Conservation (phyloP, 1,284 basidiomycete genomes). For the Takashimella koratensis region DNA sequence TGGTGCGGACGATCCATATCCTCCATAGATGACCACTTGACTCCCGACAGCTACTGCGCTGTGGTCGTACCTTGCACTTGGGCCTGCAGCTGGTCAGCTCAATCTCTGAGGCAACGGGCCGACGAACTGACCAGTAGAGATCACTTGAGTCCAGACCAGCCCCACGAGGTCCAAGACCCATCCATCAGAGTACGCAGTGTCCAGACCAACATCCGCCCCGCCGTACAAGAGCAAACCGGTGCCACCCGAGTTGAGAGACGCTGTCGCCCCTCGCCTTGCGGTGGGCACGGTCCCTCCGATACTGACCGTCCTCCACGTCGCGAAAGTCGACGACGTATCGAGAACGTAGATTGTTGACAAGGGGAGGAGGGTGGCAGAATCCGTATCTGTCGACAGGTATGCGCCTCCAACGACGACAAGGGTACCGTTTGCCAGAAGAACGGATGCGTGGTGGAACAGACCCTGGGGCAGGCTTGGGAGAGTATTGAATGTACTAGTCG, state of each 20-base stretch:
- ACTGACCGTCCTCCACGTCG: constrained; percentile 56
- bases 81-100: constrained; percentile 38
- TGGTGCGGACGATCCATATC: constrained; percentile 49
- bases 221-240: constrained; percentile 69
- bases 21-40: constrained; percentile 70
- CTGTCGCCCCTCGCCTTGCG: constrained; percentile 66
- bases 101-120: not conserved
- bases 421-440: constrained; percentile 63
- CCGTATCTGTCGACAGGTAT: constrained; percentile 50
- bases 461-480: constrained; percentile 63
- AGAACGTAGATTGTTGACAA: constrained; percentile 63
- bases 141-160: constrained; percentile 37
- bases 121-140: constrained; percentile 1
- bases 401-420: constrained; percentile 75
- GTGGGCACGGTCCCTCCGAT: constrained; percentile 53
- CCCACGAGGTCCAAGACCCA: constrained; percentile 73
- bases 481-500: constrained; percentile 52
- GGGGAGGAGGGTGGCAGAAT: constrained; percentile 51
- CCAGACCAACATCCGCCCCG: constrained; percentile 61
- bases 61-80: constrained; percentile 65
- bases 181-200: constrained; percentile 62
- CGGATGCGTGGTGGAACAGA: constrained; percentile 65
- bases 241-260: constrained; percentile 54
- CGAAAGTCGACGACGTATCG: constrained; percentile 56
- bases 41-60: constrained; percentile 60